These are phyloP conservation scores for Eimeria brunetti DNA, from an alignment of 169 alveolate species.

Conservation along the genomic window DNA sequence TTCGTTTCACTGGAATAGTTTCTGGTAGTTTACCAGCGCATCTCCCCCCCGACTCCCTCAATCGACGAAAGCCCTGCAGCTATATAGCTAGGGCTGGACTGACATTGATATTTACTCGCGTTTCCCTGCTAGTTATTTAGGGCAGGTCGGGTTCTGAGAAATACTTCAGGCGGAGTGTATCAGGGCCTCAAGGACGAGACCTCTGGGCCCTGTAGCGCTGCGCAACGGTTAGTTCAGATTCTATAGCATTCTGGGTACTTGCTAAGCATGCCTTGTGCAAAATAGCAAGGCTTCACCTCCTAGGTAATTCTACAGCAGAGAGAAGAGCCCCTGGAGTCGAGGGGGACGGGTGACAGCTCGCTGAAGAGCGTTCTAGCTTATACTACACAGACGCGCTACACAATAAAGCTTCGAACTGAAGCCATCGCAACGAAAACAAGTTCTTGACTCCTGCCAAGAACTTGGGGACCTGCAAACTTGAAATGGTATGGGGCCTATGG, in stretches of 20 bases:
- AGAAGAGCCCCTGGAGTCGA: background rate
- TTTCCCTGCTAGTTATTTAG: background rate
- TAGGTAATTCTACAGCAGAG: background rate
- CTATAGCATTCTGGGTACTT: background rate
- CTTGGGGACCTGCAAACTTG: conserved; percentile 29
- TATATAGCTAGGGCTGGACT: background rate
- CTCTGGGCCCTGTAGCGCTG: background rate
- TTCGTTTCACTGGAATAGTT: background rate
- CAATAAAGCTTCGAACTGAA: background rate
- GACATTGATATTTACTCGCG: background rate
- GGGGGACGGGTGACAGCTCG: background rate
- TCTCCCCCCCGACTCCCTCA: background rate
- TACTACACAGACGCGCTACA: background rate
- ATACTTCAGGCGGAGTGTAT: too few relatives aligned
- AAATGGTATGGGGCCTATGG: conserved; percentile 13
- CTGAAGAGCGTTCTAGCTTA: background rate
- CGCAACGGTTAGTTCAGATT: background rate
- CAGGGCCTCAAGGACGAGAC: background rate
- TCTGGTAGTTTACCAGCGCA: background rate
- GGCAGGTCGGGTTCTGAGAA: background rate
- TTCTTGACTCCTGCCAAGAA: conserved; percentile 20
- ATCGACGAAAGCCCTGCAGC: background rate
- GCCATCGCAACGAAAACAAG: conserved; percentile 3
- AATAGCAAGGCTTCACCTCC: background rate
- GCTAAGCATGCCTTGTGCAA: background rate